Conservation (phyloP, 441 rosid species). For the Adansonia grandidieri region DNA sequence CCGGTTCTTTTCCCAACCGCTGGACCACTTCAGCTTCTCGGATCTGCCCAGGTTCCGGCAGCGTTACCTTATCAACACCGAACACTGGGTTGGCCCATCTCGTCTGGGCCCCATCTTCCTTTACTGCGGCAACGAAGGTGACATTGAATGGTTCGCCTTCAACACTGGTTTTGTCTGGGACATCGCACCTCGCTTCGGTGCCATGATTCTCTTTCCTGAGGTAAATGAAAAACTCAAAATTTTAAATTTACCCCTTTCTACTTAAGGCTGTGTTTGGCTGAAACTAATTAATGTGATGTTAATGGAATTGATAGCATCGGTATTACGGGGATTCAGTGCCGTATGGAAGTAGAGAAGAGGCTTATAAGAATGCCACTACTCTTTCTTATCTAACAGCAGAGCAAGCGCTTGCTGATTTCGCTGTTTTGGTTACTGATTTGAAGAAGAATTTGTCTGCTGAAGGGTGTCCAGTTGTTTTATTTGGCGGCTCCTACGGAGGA, state of each 20-base stretch:
- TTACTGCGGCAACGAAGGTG: conserved; percentile 55
- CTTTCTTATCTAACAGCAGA: conserved; percentile 73
- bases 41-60: conserved; percentile 66
- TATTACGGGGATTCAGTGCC: conserved; percentile 92
- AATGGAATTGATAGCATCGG: conserved; percentile 59
- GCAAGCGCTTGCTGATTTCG: conserved; percentile 92
- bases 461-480: conserved; percentile 75
- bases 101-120: conserved; percentile 22
- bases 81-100: conserved; percentile 70
- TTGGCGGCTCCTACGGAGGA: conserved; percentile 97
- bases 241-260: not conserved
- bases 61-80: conserved; percentile 73
- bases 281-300: not conserved
- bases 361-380: conserved; percentile 68
- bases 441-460: conserved; percentile 78
- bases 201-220: conserved; percentile 85
- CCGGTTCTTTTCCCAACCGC: conserved; percentile 60
- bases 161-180: conserved; percentile 90
- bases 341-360: conserved; percentile 65
- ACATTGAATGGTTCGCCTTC: conserved; percentile 83
- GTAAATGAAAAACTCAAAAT: conserved; percentile 32
- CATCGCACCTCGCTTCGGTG: conserved; percentile 76
- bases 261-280: not conserved
- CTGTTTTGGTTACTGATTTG: conserved; percentile 65
- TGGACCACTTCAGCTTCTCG: conserved; percentile 89